Evolutionary conservation across 345 rosid species (phyloP).

Genomic region (Hirschfeldia incana): DNA sequence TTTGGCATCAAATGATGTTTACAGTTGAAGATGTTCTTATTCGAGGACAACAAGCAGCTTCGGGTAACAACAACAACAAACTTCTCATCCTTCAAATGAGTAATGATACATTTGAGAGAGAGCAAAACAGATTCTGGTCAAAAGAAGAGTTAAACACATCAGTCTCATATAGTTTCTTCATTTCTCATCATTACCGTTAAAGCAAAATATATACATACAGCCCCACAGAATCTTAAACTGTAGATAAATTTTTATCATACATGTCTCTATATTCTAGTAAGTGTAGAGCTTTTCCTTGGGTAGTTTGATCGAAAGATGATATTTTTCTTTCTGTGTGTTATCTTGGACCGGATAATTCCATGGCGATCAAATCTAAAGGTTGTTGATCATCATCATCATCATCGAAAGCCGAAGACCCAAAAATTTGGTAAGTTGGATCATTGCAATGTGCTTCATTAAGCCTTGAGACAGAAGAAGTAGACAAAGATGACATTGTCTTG

Average conservation of each 20-base stretch:
- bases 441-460: slow-evolving; percentile 41
- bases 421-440: slow-evolving; percentile 67
- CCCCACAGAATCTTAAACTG: slow-evolving; percentile 20
- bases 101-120: not conserved
- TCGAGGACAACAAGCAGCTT: too few relatives aligned
- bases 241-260: slow-evolving; percentile 13
- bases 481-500: slow-evolving; percentile 38
- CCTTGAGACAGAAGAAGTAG: slow-evolving; percentile 25
- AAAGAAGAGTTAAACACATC: slow-evolving; percentile 23
- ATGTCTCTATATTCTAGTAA: slow-evolving; percentile 25
- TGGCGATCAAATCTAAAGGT: slow-evolving; percentile 77
- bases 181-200: slow-evolving; percentile 11
- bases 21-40: too few relatives aligned
- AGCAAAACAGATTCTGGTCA: slow-evolving; percentile 36
- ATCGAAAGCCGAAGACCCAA: slow-evolving; percentile 64
- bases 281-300: slow-evolving; percentile 7
- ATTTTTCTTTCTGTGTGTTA: slow-evolving; percentile 30
- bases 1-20: too few relatives aligned
- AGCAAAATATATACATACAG: slow-evolving; percentile 11
- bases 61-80: not conserved
- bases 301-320: not conserved
- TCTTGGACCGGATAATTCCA: slow-evolving; percentile 96
- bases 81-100: not conserved
- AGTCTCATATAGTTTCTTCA: slow-evolving; percentile 17
- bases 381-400: slow-evolving; percentile 79